phyloP scores from a whole-genome alignment of 2,329 filamentous ascomycete genomes.

The Neonectria faginata region DNA sequence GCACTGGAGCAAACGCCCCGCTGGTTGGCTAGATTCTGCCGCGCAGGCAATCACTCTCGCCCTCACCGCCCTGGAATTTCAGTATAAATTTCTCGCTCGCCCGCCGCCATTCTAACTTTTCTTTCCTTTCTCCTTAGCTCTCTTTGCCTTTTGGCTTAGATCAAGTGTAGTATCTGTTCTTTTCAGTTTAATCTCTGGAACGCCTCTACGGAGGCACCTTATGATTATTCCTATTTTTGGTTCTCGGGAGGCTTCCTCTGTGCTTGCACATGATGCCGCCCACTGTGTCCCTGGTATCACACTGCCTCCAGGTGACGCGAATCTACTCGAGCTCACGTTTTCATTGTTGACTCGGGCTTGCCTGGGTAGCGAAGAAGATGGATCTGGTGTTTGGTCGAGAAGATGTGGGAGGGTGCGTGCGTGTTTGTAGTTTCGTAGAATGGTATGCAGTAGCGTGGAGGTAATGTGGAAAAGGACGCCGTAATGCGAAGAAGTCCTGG shows the following conservation, averaged over 20 bases:
- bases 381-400: slow-evolving; percentile 42
- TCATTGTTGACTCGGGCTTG: slow-evolving; percentile 56
- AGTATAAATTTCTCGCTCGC: slow-evolving; percentile 45
- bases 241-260: slow-evolving; percentile 51
- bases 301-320: slow-evolving; percentile 60
- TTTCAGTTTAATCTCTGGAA: slow-evolving; percentile 98
- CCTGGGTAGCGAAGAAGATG: slow-evolving; percentile 59
- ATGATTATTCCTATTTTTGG: slow-evolving; percentile 82
- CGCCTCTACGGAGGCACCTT: slow-evolving; percentile 76
- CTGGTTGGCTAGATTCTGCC: slow-evolving; percentile 38
- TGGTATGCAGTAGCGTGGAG: background rate
- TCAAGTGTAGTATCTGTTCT: slow-evolving; percentile 97
- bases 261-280: slow-evolving; percentile 55
- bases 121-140: slow-evolving; percentile 54
- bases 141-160: slow-evolving; percentile 76
- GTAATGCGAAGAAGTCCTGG: background rate
- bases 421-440: background rate
- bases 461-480: too few relatives aligned
- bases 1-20: background rate
- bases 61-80: slow-evolving; percentile 36
- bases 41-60: slow-evolving; percentile 19
- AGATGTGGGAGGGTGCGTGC: too few relatives aligned
- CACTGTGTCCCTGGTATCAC: slow-evolving; percentile 61
- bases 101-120: slow-evolving; percentile 38
- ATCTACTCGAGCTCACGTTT: slow-evolving; percentile 47